Evolutionary conservation across 2,329 filamentous ascomycete species (phyloP).

Genomic region (Albifimbria verrucaria): DNA sequence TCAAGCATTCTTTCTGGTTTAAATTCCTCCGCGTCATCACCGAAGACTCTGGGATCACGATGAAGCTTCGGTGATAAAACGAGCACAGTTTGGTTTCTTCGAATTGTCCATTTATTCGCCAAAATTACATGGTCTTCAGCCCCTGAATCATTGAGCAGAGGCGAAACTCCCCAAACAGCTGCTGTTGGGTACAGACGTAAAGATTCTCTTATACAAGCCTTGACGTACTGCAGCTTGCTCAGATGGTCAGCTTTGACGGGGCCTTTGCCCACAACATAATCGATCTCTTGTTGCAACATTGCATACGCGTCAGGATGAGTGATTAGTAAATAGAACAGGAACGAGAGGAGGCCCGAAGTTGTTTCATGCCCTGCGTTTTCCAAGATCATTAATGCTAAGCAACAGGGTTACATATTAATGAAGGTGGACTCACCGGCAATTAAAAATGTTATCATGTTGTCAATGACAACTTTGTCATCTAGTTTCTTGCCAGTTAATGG

Average conservation of each 20-base stretch:
- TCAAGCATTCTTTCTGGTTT: conserved; percentile 70
- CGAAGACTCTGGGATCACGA: conserved; percentile 60
- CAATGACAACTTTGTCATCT: neutral
- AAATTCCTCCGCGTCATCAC: conserved; percentile 63
- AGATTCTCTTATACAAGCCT: conserved; percentile 55
- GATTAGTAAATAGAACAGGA: conserved; percentile 62
- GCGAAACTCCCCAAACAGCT: conserved; percentile 50
- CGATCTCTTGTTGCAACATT: conserved; percentile 66
- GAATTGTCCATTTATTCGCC: conserved; percentile 58
- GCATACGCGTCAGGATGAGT: conserved; percentile 58
- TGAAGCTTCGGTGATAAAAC: conserved; percentile 54
- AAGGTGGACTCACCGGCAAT: neutral
- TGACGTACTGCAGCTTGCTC: conserved; percentile 61
- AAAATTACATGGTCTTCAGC: conserved; percentile 31
- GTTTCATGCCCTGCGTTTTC: conserved; percentile 63
- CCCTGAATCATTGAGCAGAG: conserved; percentile 42
- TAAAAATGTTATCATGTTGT: neutral
- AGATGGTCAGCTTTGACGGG: conserved; percentile 60
- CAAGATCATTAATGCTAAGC: neutral
- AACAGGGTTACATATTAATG: neutral
- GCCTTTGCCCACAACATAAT: conserved; percentile 57
- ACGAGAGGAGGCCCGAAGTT: conserved; percentile 63
- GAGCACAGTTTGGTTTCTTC: conserved; percentile 46
- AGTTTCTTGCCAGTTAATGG: neutral
- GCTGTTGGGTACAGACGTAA: conserved; percentile 61